Evolutionary conservation across 352 stramenopile genomes (phyloP).

Genomic region (Pythium insidiosum): DNA sequence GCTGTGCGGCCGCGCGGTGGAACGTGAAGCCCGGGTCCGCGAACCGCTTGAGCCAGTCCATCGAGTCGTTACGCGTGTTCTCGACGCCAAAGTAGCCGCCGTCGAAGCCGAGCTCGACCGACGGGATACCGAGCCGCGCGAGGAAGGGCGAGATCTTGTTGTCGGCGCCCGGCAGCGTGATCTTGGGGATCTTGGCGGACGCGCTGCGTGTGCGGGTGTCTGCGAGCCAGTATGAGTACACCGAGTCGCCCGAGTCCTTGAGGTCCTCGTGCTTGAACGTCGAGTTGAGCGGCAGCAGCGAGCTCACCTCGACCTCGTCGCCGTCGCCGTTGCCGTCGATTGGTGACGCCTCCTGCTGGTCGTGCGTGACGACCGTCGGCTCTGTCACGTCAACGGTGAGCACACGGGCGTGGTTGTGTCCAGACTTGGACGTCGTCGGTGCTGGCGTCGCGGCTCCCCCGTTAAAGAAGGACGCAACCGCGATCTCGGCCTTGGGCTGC

Average conservation of each 20-base stretch:
- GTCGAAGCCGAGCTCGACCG: slow-evolving; percentile 67
- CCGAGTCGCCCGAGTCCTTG: slow-evolving; percentile 39
- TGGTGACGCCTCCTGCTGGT: not conserved
- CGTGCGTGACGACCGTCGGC: not conserved
- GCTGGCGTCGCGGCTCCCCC: not conserved
- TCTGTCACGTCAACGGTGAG: not conserved
- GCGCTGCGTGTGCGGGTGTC: slow-evolving; percentile 28
- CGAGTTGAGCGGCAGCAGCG: slow-evolving; percentile 52
- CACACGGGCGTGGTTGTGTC: not conserved
- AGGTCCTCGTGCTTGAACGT: slow-evolving; percentile 62
- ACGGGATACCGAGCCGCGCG: slow-evolving; percentile 58
- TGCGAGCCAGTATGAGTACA: slow-evolving; percentile 68
- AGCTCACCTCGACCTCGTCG: slow-evolving; percentile 23
- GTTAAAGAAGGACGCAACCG: slow-evolving; percentile 37
- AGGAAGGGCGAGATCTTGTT: slow-evolving; percentile 70
- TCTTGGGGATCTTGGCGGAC: slow-evolving; percentile 35
- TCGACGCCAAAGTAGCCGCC: slow-evolving; percentile 60
- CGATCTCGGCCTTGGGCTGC: slow-evolving; percentile 47
- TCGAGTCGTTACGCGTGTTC: slow-evolving; percentile 41
- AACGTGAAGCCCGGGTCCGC: slow-evolving; percentile 65
- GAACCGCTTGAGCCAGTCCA: slow-evolving; percentile 76
- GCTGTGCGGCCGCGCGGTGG: slow-evolving; percentile 61
- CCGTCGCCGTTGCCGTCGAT: not conserved
- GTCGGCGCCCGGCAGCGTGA: slow-evolving; percentile 35
- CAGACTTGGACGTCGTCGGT: not conserved